These are phyloP conservation scores for Epichloe coenophiala DNA, from an alignment of 2,329 filamentous ascomycete species.

Conservation along the genomic window DNA sequence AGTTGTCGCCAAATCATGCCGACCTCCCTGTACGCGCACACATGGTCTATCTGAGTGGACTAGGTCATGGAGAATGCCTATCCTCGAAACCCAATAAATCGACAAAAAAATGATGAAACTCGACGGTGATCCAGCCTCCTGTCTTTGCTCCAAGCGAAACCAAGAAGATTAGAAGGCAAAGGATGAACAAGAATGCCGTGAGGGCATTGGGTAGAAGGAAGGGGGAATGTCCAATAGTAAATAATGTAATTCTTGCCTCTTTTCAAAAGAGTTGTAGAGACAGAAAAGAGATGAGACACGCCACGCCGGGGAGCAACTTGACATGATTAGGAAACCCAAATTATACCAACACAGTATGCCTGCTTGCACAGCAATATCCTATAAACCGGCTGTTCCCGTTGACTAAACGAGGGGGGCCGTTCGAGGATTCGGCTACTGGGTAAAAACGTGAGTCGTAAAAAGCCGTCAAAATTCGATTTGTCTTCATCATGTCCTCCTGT, in stretches of 20 bases:
- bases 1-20: background rate
- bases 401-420: too few relatives aligned
- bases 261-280: background rate
- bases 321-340: too few relatives aligned
- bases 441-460: background rate
- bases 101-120: background rate
- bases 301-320: too few relatives aligned
- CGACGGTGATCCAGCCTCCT: constrained; percentile 2
- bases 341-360: too few relatives aligned
- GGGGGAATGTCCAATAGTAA: background rate
- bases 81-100: background rate
- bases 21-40: background rate
- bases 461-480: background rate
- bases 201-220: background rate
- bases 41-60: background rate
- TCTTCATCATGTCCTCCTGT: background rate
- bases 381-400: too few relatives aligned
- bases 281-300: too few relatives aligned
- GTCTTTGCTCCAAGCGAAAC: background rate
- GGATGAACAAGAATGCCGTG: background rate
- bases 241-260: background rate
- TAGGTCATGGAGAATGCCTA: background rate
- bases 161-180: background rate
- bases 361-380: too few relatives aligned
- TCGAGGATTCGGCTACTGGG: background rate